Base-by-base conservation (phyloP, 2,329 filamentous ascomycete species). In the Sporothrix dimorphospora region DNA sequence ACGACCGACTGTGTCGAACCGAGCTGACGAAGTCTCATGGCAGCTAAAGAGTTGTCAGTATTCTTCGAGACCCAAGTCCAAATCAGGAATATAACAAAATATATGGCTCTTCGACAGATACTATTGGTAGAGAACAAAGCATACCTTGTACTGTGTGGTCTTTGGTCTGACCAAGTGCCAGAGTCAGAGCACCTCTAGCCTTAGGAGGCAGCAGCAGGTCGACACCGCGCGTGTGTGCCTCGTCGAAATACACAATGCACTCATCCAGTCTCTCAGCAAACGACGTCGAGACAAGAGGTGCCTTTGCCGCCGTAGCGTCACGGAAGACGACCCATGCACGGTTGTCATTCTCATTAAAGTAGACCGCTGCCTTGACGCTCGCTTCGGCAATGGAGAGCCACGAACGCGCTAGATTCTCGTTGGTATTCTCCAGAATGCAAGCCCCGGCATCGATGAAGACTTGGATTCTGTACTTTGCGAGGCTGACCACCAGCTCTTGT, bases 401-500 rank as follows among this genome's bases (percentile, higher is more conserved):
- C 0, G 34, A 27, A 1, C 55, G 27, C 0, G 65, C 73, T 3
- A 74, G 55, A 2, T 3, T 14, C 24, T 71, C 71, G 55, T 74
- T 74, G n/a, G 30, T 57, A 7, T 27, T 45, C 12, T 74, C 90
- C 0, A 92, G 77, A 16, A 92, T 87, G 16, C 88, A 86, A 0
- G 90, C 89, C 0, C 90, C 90, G 0, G 88, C 86, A 76, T 92
- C 90, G 0, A 92, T 89, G 0, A 92, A 80, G 0, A 92, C 81
- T 0, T 82, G 81, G 14, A 90, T 88, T 0, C 75, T 63, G 0
- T 72, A 73, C 0, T 74, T 59, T 0, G 47, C 73, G 0, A 91
- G 78, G 30, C 79, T 79, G 0, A 71, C 1, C 0, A 90, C 78
- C 0, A 91, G 78, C 0, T 79, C 77, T 0, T 76, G 19, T 70